Evolutionary conservation across 2,329 filamentous ascomycete genomes (phyloP).

Genomic region (Colletotrichum truncatum): DNA sequence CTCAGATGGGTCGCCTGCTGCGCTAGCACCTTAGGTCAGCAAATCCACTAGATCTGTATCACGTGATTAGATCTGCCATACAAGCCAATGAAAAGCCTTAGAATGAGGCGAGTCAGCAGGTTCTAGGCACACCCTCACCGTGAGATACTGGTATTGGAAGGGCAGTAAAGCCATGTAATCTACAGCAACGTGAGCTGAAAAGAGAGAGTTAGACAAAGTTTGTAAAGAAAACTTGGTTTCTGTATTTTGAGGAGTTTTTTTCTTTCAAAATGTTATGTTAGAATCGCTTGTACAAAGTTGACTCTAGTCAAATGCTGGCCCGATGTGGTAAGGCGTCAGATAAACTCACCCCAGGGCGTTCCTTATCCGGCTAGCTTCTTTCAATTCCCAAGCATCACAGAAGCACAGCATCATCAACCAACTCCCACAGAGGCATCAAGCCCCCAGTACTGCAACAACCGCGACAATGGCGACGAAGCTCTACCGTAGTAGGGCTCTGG

Average conservation of each 20-base stretch:
- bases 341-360: conserved; percentile 2
- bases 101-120: conserved; percentile 26
- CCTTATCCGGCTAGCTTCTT: conserved; percentile 25
- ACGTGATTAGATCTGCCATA: background rate
- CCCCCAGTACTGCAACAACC: conserved; percentile 28
- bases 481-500: conserved; percentile 64
- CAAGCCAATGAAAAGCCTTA: conserved; percentile 7
- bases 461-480: conserved; percentile 69
- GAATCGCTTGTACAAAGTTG: background rate
- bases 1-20: conserved; percentile 22
- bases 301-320: too few species aligned
- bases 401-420: conserved; percentile 31
- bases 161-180: too few species aligned
- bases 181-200: too few species aligned
- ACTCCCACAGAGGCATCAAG: conserved; percentile 31
- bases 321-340: background rate
- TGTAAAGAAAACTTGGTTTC: too few species aligned
- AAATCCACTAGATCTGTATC: background rate
- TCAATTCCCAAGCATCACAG: conserved; percentile 20
- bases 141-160: background rate
- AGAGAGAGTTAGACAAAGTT: too few species aligned
- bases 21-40: conserved; percentile 24
- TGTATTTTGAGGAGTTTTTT: too few species aligned
- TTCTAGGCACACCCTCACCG: conserved; percentile 13
- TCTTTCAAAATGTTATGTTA: background rate